Evolutionary conservation across 1,284 basidiomycete genomes (phyloP), one percentile per base, ranked within the genome.

Genomic region (Naganishia sp.): DNA sequence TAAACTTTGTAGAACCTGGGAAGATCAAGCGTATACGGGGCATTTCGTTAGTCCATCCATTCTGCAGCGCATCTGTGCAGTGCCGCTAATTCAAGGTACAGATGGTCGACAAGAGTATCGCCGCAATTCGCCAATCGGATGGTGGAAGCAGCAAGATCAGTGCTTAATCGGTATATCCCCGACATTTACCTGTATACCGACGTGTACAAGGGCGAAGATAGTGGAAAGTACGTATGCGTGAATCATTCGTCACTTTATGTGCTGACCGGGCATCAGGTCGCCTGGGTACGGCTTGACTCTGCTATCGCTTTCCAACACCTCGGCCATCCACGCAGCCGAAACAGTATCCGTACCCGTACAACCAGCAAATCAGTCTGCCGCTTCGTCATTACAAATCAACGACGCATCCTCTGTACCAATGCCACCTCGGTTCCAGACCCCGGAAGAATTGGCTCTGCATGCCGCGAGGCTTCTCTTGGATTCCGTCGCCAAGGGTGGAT

Each of bases 171-270:
- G 4, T 98, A 92, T 79, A 96, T 99, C 68, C 95, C 95, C 31
- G 96, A 99, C 76, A 92, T 98, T 35, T 98, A 99, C 79, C 86
- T 99, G 32, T 96, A 98, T 77, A 96, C 96, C 1, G 96, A 99
- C 73, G 94, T 98, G 15, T 99, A 97, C 81, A 94, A 96, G 76
- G 94, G 94, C 10, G 91, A 94, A 28, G 96, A 99, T 69, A 92
- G 92, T 70, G 96, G 96, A 77, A 96, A 93, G 90, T 90, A 71
- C 70, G 90, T 81, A 41, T 54, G 17, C 23, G 6, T 62, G 39
- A 18, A 49, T 49, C 43, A 6, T 53, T 46, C 10, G 32, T 32
- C 4, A 21, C 42, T 28, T 23, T 18, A 43, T 23, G 42, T 56
- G 45, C 60, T 66, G 43, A 55, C 52, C 0, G 68, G 6, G 64